These are phyloP conservation scores for Cutaneotrichosporon cutaneum DNA, from an alignment of 1,284 basidiomycete species.

Conservation along the genomic window DNA sequence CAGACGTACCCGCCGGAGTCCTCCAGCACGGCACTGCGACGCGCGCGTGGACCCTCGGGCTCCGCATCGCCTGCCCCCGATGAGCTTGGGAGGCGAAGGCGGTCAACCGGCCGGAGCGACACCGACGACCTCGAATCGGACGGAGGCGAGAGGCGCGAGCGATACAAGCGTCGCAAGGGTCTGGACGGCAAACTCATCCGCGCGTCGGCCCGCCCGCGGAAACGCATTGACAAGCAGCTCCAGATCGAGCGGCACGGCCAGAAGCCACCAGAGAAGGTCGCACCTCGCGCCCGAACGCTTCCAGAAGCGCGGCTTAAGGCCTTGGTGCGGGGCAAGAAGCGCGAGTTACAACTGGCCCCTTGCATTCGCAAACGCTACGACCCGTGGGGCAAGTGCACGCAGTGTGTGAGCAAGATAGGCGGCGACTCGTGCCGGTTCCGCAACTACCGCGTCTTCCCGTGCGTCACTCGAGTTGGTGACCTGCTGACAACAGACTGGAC, in stretches of 20 bases:
- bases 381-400: constrained; percentile 45
- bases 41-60: neutral
- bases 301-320: constrained; percentile 33
- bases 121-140: constrained; percentile 16
- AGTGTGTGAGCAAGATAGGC: constrained; percentile 43
- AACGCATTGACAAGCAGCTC: constrained; percentile 22
- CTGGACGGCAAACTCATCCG: constrained; percentile 21
- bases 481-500: constrained; percentile 30
- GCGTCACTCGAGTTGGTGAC: constrained; percentile 17
- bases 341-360: constrained; percentile 37
- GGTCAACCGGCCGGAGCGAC: neutral
- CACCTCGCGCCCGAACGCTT: constrained; percentile 24
- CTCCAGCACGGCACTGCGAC: neutral
- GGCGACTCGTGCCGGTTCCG: constrained; percentile 50
- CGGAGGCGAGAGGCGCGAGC: constrained; percentile 13
- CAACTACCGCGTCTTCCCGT: constrained; percentile 46
- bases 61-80: neutral
- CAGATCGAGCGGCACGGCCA: constrained; percentile 20
- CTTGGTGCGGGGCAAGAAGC: constrained; percentile 31
- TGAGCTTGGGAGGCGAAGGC: neutral
- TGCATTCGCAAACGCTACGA: constrained; percentile 42
- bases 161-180: constrained; percentile 24
- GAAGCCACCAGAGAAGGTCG: constrained; percentile 32
- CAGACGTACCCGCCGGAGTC: constrained; percentile 1
- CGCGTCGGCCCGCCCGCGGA: constrained; percentile 17